Evolutionary conservation across 441 rosid species (phyloP).

Genomic region (Dalechampia spathulata): DNA sequence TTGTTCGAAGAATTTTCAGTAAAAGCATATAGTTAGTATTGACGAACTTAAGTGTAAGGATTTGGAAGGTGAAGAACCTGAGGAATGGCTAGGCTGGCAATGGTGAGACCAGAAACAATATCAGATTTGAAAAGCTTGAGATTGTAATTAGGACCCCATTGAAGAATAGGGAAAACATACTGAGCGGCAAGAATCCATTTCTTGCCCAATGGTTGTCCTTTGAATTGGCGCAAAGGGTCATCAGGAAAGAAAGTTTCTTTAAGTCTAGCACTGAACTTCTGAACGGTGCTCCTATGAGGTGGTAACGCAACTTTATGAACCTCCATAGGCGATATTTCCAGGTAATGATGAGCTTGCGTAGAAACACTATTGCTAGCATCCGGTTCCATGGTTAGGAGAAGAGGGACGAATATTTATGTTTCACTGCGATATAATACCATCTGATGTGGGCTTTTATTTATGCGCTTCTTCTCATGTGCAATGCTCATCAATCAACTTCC

Average conservation of each 20-base stretch:
- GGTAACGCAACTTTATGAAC: constrained; percentile 66
- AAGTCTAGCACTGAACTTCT: constrained; percentile 47
- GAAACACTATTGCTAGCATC: constrained; percentile 6
- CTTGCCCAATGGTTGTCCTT: constrained; percentile 45
- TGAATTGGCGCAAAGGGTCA: constrained; percentile 87
- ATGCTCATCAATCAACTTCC: constrained; percentile 14
- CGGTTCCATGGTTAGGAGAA: constrained; percentile 19
- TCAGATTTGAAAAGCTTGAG: constrained; percentile 73
- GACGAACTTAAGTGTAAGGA: too few species aligned
- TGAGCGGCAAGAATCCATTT: constrained; percentile 59
- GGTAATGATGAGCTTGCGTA: constrained; percentile 3
- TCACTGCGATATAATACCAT: too few species aligned
- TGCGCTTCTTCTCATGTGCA: too few species aligned
- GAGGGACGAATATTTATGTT: neutral
- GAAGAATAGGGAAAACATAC: constrained; percentile 74
- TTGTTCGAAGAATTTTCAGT: neutral
- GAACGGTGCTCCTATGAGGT: constrained; percentile 47
- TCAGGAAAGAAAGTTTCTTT: constrained; percentile 91
- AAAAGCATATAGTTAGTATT: too few species aligned
- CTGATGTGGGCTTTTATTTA: too few species aligned
- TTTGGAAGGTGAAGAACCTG: constrained; percentile 34
- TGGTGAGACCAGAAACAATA: constrained; percentile 79
- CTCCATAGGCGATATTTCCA: constrained; percentile 39
- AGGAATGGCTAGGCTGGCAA: constrained; percentile 96
- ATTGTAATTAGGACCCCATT: constrained; percentile 76